phyloP scores from a whole-genome alignment of 2,329 filamentous ascomycete species.

The Sporothrix inflata region DNA sequence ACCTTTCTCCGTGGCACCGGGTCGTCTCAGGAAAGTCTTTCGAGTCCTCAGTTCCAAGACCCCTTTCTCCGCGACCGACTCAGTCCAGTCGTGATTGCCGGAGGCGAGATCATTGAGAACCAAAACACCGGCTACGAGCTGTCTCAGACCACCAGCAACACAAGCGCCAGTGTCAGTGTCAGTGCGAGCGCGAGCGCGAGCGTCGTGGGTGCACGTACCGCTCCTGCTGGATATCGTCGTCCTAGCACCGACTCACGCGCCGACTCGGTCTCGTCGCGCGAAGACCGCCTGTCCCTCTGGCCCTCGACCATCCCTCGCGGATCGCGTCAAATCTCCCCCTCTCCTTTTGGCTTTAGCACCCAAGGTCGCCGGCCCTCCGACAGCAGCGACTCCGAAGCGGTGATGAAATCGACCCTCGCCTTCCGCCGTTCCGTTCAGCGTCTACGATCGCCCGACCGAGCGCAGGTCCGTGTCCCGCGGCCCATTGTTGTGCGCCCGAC shows the following conservation, averaged over 20 bases:
- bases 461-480: constrained; percentile 54
- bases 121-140: constrained; percentile 57
- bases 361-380: constrained; percentile 54
- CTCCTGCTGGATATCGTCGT: constrained; percentile 36
- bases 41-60: constrained; percentile 52
- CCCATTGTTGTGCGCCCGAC: constrained; percentile 53
- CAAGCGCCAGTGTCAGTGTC: constrained; percentile 43
- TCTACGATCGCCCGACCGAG: constrained; percentile 49
- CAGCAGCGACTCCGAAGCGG: constrained; percentile 58
- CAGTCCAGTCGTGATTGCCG: constrained; percentile 68
- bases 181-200: not conserved
- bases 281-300: constrained; percentile 53
- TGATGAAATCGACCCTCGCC: constrained; percentile 56
- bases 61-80: constrained; percentile 64
- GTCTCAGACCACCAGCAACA: constrained; percentile 52
- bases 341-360: constrained; percentile 32
- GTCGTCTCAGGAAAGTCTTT: constrained; percentile 57
- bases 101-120: constrained; percentile 65
- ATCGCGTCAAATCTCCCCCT: constrained; percentile 35
- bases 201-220: not conserved
- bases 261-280: constrained; percentile 47
- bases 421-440: constrained; percentile 60
- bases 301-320: constrained; percentile 57
- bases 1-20: constrained; percentile 51
- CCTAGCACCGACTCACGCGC: constrained; percentile 50